phyloP scores from a whole-genome alignment of 2,329 filamentous ascomycete species.

The Aspergillus carbonarius region DNA sequence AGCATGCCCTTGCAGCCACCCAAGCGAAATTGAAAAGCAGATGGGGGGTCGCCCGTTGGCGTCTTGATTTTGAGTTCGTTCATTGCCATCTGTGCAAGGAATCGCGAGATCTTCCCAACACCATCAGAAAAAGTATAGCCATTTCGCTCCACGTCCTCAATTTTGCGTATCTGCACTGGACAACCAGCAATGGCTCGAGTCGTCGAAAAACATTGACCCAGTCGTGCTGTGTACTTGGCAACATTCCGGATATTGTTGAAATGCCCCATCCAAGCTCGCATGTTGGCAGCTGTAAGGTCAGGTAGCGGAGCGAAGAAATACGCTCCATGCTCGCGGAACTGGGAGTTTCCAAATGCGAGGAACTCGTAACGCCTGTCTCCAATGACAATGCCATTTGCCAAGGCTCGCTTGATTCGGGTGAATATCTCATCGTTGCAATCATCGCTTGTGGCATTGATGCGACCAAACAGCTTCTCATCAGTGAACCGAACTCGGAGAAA shows the following conservation, averaged over 20 bases:
- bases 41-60: conserved; percentile 61
- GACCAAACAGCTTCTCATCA: conserved; percentile 69
- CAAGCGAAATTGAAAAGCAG: conserved; percentile 86
- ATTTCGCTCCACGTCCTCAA: conserved; percentile 69
- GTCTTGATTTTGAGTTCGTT: conserved; percentile 65
- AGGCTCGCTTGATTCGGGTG: conserved; percentile 67
- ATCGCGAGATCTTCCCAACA: conserved; percentile 83
- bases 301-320: conserved; percentile 83
- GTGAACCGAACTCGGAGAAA: conserved; percentile 89
- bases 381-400: conserved; percentile 77
- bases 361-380: conserved; percentile 84
- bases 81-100: conserved; percentile 71
- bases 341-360: conserved; percentile 91
- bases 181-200: conserved; percentile 71
- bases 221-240: conserved; percentile 84
- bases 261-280: conserved; percentile 82
- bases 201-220: conserved; percentile 95
- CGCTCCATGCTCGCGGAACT: conserved; percentile 85
- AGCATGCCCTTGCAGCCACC: conserved; percentile 91
- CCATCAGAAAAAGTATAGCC: conserved; percentile 82
- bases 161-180: conserved; percentile 56
- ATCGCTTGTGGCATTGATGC: conserved; percentile 58
- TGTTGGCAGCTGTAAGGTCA: conserved; percentile 68
- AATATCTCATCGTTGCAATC: conserved; percentile 68
- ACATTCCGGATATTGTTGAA: conserved; percentile 78